These are phyloP conservation scores for Mortierella sp. DNA, from an alignment of 371 early-diverging fungal genomes.

Conservation along the genomic window DNA sequence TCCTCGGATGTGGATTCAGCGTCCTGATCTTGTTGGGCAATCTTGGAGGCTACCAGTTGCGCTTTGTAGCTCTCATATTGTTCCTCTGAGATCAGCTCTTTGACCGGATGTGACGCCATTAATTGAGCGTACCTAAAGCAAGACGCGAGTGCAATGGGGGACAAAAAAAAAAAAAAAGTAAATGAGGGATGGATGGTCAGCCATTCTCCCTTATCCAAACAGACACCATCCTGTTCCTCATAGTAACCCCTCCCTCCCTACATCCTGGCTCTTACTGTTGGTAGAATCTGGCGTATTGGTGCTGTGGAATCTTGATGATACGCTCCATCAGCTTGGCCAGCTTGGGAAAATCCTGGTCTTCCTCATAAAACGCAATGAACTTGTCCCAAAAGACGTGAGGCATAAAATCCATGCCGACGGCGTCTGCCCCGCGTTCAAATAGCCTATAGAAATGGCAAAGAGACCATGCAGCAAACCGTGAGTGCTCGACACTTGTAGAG, in stretches of 20 bases:
- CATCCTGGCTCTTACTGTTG: constrained; percentile 72
- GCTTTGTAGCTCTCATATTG: constrained; percentile 56
- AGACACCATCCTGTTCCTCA: too few species aligned
- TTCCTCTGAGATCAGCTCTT: constrained; percentile 60
- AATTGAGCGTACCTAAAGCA: constrained; percentile 66
- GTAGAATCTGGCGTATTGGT: constrained; percentile 76
- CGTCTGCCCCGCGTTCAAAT: constrained; percentile 68
- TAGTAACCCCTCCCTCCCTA: too few species aligned
- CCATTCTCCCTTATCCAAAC: too few species aligned
- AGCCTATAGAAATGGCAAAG: constrained; percentile 11
- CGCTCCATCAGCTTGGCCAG: constrained; percentile 66
- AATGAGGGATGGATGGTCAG: neutral
- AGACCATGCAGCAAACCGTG: too few species aligned
- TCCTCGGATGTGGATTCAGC: constrained; percentile 10
- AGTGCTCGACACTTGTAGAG: neutral
- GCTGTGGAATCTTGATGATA: constrained; percentile 74
- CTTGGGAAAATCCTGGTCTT: constrained; percentile 53
- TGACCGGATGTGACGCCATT: constrained; percentile 58
- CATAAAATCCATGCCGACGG: constrained; percentile 73
- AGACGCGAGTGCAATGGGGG: too few species aligned
- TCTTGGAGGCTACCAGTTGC: constrained; percentile 24
- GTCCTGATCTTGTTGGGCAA: neutral
- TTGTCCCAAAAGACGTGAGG: constrained; percentile 80
- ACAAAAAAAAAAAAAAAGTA: too few species aligned
- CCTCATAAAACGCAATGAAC: constrained; percentile 73